Conservation (phyloP, 768 basidiomycete species). For the Tylopilus sp. region DNA sequence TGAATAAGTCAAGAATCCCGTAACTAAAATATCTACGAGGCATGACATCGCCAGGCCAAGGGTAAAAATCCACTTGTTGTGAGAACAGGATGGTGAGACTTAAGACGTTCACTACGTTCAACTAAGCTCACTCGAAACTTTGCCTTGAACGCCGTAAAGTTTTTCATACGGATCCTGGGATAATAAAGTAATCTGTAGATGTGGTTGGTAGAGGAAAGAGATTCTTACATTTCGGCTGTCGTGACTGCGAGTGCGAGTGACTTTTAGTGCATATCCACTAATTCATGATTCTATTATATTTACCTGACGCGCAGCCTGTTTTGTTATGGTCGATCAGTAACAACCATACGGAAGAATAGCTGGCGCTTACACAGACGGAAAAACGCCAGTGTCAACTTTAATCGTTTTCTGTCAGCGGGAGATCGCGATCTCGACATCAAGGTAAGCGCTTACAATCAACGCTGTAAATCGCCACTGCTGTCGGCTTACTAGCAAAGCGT, state of each 20-base stretch:
- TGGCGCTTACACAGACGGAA: constrained; percentile 30
- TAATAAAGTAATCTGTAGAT: not conserved
- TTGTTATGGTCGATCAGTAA: not conserved
- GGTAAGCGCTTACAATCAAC: constrained; percentile 31
- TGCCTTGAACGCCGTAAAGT: constrained; percentile 23
- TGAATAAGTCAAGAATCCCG: constrained; percentile 41
- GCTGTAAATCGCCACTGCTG: constrained; percentile 30
- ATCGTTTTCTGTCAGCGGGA: constrained; percentile 1
- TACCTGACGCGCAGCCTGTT: constrained; percentile 37
- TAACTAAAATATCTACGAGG: constrained; percentile 48
- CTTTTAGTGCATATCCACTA: constrained; percentile 12
- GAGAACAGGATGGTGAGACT: not conserved
- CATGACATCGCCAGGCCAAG: constrained; percentile 49
- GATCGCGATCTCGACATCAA: not conserved
- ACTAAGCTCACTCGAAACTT: constrained; percentile 18
- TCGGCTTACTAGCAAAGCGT: constrained; percentile 24
- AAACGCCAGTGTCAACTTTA: constrained; percentile 28
- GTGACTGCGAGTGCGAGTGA: constrained; percentile 21
- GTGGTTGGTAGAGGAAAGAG: not conserved
- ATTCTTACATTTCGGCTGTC: constrained; percentile 30
- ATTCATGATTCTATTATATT: not conserved
- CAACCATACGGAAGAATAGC: not conserved
- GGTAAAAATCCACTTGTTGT: constrained; percentile 48
- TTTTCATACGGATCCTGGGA: constrained; percentile 26
- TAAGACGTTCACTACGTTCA: not conserved